A percentile compares a stretch with the other conserved stretches of the same genome.
These are phyloP conservation scores for Microdochium nivale DNA, from an alignment of 2,329 filamentous ascomycete species.

Conservation along the genomic window DNA sequence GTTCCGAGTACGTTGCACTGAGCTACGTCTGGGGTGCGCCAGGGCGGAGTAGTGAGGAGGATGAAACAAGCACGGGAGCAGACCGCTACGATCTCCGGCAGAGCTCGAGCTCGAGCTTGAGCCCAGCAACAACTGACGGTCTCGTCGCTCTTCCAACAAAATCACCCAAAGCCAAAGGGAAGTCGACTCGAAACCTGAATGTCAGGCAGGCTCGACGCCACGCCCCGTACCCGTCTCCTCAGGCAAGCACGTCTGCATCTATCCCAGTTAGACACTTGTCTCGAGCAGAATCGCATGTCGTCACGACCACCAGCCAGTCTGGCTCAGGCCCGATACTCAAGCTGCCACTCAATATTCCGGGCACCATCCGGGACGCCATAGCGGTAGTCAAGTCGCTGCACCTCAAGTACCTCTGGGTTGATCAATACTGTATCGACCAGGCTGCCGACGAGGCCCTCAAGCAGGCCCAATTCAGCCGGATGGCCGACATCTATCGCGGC, in stretches of 20 bases:
- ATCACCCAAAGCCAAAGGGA: too few species aligned
- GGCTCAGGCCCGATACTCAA: neutral
- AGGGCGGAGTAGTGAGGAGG: neutral
- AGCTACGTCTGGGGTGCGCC: neutral
- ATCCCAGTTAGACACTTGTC: neutral
- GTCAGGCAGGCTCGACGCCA: too few species aligned
- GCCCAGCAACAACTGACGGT: too few species aligned
- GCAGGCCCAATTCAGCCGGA: neutral
- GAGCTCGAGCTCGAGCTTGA: too few species aligned
- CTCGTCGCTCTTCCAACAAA: too few species aligned
- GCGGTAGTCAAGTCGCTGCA: neutral
- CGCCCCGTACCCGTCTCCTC: neutral
- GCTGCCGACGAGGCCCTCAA: neutral
- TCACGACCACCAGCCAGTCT: neutral
- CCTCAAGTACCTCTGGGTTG: constrained; percentile 1
- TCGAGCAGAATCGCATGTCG: neutral
- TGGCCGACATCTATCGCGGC: neutral
- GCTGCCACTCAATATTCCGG: neutral
- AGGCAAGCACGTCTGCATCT: neutral
- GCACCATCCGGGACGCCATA: constrained; percentile 1
- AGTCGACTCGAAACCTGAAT: too few species aligned
- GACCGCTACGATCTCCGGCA: neutral
- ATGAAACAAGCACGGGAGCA: neutral
- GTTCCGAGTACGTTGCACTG: neutral
- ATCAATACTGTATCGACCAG: neutral